Conservation (phyloP, 2,329 filamentous ascomycete species). For the Incumbomyces delicatus region DNA sequence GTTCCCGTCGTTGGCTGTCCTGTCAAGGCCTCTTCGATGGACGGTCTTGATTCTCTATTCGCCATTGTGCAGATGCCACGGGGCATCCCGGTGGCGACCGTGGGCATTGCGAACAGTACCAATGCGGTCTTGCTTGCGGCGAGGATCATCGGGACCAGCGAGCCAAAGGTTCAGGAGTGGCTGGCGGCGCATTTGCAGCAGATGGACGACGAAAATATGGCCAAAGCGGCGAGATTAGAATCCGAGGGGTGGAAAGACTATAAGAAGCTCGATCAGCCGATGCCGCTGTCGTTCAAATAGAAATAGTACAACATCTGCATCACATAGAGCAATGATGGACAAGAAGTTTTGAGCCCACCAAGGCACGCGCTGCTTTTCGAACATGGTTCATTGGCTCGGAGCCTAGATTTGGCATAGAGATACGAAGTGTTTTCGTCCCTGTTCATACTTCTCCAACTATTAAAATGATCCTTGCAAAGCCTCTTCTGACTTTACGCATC, state of each 20-base stretch:
- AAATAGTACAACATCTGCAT: too few species aligned
- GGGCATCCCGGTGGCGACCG: conserved; percentile 58
- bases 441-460: too few species aligned
- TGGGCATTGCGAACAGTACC: conserved; percentile 63
- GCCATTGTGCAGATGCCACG: conserved; percentile 65
- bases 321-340: too few species aligned
- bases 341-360: too few species aligned
- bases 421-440: too few species aligned
- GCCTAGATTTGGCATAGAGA: too few species aligned
- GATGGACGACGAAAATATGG: conserved; percentile 21
- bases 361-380: too few species aligned
- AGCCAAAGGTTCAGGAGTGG: conserved; percentile 15
- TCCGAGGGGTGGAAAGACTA: conserved; percentile 21
- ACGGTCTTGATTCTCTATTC: conserved; percentile 55
- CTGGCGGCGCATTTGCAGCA: conserved; percentile 18
- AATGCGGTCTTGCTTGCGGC: conserved; percentile 61
- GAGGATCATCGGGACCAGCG: conserved; percentile 45
- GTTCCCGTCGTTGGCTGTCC: conserved; percentile 66
- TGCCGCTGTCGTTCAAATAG: conserved; percentile 5
- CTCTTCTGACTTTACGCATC: too few species aligned
- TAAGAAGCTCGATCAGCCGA: conserved; percentile 17
- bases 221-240: conserved; percentile 19
- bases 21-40: conserved; percentile 57
- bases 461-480: too few species aligned
- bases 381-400: too few species aligned